Evolutionary conservation across 495 filamentous ascomycete species (phyloP).

Genomic region (Emericellopsis terricola): DNA sequence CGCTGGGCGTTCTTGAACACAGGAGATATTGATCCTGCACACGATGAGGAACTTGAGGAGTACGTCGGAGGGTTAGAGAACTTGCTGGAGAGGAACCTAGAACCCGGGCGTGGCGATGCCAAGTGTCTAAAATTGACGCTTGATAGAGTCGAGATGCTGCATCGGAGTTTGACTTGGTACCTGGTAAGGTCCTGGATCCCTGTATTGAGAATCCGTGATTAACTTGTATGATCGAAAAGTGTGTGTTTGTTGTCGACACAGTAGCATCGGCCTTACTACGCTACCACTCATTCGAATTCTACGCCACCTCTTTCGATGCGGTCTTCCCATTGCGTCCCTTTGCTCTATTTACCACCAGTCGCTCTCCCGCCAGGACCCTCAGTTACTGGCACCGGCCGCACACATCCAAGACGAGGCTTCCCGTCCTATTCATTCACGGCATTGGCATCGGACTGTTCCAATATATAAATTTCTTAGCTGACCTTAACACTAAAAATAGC

Average conservation of each 20-base stretch:
- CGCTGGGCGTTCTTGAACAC: too few species aligned
- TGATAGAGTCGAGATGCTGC: slow-evolving; percentile 40
- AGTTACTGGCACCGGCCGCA: slow-evolving; percentile 51
- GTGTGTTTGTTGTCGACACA: slow-evolving; percentile 16
- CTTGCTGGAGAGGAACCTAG: slow-evolving; percentile 25
- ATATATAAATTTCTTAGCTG: slow-evolving; percentile 36
- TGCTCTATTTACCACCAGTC: slow-evolving; percentile 18
- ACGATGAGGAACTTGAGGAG: slow-evolving; percentile 44
- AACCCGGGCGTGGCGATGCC: slow-evolving; percentile 32
- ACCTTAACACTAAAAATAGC: too few species aligned
- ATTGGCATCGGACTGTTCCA: slow-evolving; percentile 50
- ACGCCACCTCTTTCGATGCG: slow-evolving; percentile 19
- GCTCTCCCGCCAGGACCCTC: slow-evolving; percentile 25
- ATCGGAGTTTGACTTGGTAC: slow-evolving; percentile 49
- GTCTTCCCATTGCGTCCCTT: slow-evolving; percentile 38
- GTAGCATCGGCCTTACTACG: slow-evolving; percentile 16
- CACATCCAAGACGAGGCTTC: slow-evolving; percentile 30
- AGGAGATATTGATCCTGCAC: too few species aligned
- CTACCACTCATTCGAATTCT: slow-evolving; percentile 31
- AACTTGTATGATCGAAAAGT: too few species aligned
- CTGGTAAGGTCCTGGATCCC: too few species aligned
- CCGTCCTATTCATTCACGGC: slow-evolving; percentile 51
- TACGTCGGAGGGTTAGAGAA: slow-evolving; percentile 32
- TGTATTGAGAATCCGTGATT: too few species aligned
- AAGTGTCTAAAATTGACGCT: slow-evolving; percentile 40